These are phyloP conservation scores for Helotiales sp. DNA, from an alignment of 2,329 filamentous ascomycete genomes.

Conservation along the genomic window DNA sequence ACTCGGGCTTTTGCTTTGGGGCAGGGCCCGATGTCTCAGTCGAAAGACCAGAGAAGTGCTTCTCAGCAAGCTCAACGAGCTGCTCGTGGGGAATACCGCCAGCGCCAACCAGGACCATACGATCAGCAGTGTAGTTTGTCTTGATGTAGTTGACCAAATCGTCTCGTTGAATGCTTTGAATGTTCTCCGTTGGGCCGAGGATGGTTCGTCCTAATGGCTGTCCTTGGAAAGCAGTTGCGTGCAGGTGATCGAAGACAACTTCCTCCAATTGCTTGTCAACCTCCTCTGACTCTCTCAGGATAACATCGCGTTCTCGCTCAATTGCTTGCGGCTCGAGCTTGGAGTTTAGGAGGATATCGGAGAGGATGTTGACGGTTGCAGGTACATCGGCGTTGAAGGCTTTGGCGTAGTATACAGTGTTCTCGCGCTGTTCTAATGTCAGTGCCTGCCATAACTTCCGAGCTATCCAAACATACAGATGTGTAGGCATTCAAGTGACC, in stretches of 20 bases:
- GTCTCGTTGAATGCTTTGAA: slow-evolving; percentile 88
- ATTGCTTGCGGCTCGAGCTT: slow-evolving; percentile 92
- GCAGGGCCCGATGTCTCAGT: slow-evolving; percentile 69
- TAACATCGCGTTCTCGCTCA: slow-evolving; percentile 97
- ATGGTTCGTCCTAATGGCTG: slow-evolving; percentile 98
- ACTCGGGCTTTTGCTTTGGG: slow-evolving; percentile 86
- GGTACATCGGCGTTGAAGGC: slow-evolving; percentile 97
- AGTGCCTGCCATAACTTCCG: slow-evolving; percentile 18
- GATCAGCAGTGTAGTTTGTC: slow-evolving; percentile 98
- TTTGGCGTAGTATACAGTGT: slow-evolving; percentile 99
- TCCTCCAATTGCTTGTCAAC: slow-evolving; percentile 99
- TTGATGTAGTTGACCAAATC: slow-evolving; percentile 97
- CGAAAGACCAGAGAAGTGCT: slow-evolving; percentile 85
- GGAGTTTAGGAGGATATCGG: slow-evolving; percentile 99
- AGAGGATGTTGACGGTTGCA: slow-evolving; percentile 94
- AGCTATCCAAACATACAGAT: slow-evolving; percentile 66
- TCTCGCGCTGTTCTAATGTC: slow-evolving; percentile 71
- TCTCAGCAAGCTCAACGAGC: slow-evolving; percentile 93
- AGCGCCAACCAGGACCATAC: slow-evolving; percentile 97
- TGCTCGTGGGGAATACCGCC: slow-evolving; percentile 92
- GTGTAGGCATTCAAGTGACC: slow-evolving; percentile 99
- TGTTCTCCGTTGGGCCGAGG: slow-evolving; percentile 96
- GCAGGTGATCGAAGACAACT: slow-evolving; percentile 98
- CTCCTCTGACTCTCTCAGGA: slow-evolving; percentile 97
- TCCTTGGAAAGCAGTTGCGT: slow-evolving; percentile 95